Evolutionary conservation across 805 yeast genomes (phyloP).

Genomic region (Wickerhamiella alocasiicola): DNA sequence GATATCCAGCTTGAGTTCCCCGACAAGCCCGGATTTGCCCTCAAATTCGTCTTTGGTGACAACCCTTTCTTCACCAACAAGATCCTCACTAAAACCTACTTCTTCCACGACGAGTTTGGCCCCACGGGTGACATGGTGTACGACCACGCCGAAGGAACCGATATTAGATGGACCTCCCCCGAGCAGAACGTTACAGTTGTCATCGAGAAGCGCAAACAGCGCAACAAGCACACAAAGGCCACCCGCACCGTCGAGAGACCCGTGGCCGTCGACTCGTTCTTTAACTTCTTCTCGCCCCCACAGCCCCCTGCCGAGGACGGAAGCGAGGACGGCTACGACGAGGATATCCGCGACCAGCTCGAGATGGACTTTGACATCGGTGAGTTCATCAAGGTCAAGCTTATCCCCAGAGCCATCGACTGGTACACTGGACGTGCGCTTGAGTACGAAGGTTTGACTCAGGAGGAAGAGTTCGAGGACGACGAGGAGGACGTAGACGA

Average conservation of each 20-base stretch:
- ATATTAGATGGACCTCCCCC: slow-evolving; percentile 70
- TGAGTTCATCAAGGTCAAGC: slow-evolving; percentile 88
- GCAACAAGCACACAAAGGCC: slow-evolving; percentile 91
- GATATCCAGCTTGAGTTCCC: slow-evolving; percentile 73
- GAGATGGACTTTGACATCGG: slow-evolving; percentile 93
- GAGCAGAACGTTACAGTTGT: slow-evolving; percentile 73
- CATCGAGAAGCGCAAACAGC: slow-evolving; percentile 91
- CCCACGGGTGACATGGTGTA: slow-evolving; percentile 93
- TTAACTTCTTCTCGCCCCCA: slow-evolving; percentile 93
- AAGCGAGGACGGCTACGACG: slow-evolving; percentile 48
- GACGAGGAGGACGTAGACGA: slow-evolving; percentile 52
- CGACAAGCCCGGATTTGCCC: slow-evolving; percentile 72
- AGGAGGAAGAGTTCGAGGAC: slow-evolving; percentile 48
- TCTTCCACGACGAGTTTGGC: slow-evolving; percentile 86
- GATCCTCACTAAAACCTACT: slow-evolving; percentile 71
- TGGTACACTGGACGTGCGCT: slow-evolving; percentile 98
- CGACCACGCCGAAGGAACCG: slow-evolving; percentile 89
- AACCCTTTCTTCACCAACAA: slow-evolving; percentile 70
- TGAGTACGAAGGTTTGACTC: slow-evolving; percentile 52
- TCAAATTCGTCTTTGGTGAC: slow-evolving; percentile 64
- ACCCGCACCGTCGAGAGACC: slow-evolving; percentile 91
- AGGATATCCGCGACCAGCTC: slow-evolving; percentile 67
- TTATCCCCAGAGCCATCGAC: slow-evolving; percentile 91
- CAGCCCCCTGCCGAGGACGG: slow-evolving; percentile 50
- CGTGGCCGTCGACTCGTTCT: slow-evolving; percentile 89